These are phyloP conservation scores for Withania somnifera DNA, from an alignment of 305 asterid species.

Conservation along the genomic window DNA sequence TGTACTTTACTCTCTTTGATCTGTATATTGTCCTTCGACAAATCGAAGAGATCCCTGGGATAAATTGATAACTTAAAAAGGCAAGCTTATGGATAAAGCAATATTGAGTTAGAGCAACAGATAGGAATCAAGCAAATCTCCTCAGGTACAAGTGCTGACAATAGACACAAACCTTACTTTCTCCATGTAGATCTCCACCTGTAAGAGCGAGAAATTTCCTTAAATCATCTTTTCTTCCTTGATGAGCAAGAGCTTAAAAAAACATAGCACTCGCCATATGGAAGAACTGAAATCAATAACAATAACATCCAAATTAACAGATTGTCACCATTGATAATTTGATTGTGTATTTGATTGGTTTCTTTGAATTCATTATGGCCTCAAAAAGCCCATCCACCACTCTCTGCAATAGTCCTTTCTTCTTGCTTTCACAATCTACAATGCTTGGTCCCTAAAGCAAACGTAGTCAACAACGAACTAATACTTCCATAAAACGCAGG, in stretches of 20 bases:
- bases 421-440: conserved; percentile 32
- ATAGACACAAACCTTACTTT: conserved; percentile 62
- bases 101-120: neutral
- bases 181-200: conserved; percentile 93
- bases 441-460: conserved; percentile 58
- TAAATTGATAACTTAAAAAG: neutral
- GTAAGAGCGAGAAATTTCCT: conserved; percentile 17
- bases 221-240: neutral
- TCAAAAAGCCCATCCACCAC: conserved; percentile 63
- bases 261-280: neutral
- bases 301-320: neutral
- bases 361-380: conserved; percentile 35
- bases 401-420: conserved; percentile 63
- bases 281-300: neutral
- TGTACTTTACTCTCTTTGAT: conserved; percentile 57
- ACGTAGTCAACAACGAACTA: neutral
- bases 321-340: conserved; percentile 67
- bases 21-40: conserved; percentile 66
- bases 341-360: conserved; percentile 26
- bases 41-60: conserved; percentile 78
- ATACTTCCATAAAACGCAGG: neutral
- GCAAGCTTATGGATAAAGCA: neutral
- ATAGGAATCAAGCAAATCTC: neutral
- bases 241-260: neutral
- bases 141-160: neutral